Conservation (phyloP, 768 basidiomycete species). For the Amanita pseudoporphyria region DNA sequence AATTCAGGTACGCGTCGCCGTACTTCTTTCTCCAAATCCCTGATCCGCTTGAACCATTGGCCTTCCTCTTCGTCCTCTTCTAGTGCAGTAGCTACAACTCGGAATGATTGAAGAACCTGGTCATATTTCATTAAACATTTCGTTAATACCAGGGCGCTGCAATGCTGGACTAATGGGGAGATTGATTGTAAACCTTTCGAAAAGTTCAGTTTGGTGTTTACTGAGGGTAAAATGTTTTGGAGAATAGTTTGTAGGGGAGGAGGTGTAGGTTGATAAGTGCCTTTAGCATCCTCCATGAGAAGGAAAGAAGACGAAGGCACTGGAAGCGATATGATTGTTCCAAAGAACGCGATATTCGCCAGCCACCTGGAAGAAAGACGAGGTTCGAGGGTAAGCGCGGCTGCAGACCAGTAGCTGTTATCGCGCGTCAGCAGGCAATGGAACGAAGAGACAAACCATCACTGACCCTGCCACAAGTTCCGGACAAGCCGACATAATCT, state of each 20-base stretch:
- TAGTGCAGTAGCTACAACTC: slow-evolving; percentile 38
- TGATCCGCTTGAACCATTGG: slow-evolving; percentile 57
- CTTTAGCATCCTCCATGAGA: slow-evolving; percentile 25
- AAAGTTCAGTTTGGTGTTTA: slow-evolving; percentile 61
- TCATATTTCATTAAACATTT: slow-evolving; percentile 70
- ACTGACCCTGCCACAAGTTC: slow-evolving; percentile 71
- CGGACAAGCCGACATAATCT: slow-evolving; percentile 74
- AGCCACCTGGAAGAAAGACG: slow-evolving; percentile 89
- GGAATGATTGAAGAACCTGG: slow-evolving; percentile 39
- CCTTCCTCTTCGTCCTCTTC: slow-evolving; percentile 56
- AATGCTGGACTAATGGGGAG: slow-evolving; percentile 76
- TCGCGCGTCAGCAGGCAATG: slow-evolving; percentile 9
- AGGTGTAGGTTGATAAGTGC: slow-evolving; percentile 58
- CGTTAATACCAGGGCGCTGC: slow-evolving; percentile 67
- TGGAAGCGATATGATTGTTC: slow-evolving; percentile 66
- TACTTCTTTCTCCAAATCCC: slow-evolving; percentile 69
- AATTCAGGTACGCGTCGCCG: slow-evolving; percentile 78
- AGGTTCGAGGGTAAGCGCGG: slow-evolving; percentile 70
- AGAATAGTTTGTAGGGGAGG: slow-evolving; percentile 64
- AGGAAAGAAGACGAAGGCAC: slow-evolving; percentile 58
- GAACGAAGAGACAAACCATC: not conserved
- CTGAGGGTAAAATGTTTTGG: slow-evolving; percentile 69
- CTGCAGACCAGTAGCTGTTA: slow-evolving; percentile 61
- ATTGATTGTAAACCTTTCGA: slow-evolving; percentile 71
- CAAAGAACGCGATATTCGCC: slow-evolving; percentile 77